phyloP scores from a whole-genome alignment of 2,329 filamentous ascomycete genomes.

The Phialemonium atrogriseum region DNA sequence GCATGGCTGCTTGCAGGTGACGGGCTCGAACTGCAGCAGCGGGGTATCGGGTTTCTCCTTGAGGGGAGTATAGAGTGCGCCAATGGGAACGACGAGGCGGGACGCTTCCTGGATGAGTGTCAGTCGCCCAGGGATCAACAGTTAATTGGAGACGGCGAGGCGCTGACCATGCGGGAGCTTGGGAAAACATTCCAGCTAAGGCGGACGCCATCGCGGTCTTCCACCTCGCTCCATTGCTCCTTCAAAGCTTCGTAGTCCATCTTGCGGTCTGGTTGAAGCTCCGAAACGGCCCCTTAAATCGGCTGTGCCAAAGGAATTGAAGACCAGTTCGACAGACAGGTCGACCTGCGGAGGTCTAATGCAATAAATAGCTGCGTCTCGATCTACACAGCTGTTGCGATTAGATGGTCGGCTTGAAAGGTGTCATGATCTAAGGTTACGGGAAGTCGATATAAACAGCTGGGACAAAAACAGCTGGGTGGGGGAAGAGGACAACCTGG shows the following conservation, averaged over 20 bases:
- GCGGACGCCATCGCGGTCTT: slow-evolving; percentile 91
- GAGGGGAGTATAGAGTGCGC: slow-evolving; percentile 87
- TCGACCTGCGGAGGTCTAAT: too few relatives aligned
- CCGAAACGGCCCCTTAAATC: too few relatives aligned
- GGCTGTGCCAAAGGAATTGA: too few relatives aligned
- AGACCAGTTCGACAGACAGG: too few relatives aligned
- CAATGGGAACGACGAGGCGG: slow-evolving; percentile 89
- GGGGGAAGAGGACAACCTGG: too few relatives aligned
- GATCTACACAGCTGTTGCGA: too few relatives aligned
- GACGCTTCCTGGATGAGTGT: slow-evolving; percentile 67
- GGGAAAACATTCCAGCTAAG: slow-evolving; percentile 99
- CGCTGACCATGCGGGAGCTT: slow-evolving; percentile 83
- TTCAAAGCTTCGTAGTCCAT: slow-evolving; percentile 95
- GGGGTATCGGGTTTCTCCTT: slow-evolving; percentile 91
- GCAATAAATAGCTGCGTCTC: too few relatives aligned
- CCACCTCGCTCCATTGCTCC: slow-evolving; percentile 92
- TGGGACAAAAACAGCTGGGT: too few relatives aligned
- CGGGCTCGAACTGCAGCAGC: slow-evolving; percentile 88
- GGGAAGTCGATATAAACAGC: too few relatives aligned
- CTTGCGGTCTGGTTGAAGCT: too few relatives aligned
- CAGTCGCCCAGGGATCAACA: slow-evolving; percentile 15
- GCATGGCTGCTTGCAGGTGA: slow-evolving; percentile 94
- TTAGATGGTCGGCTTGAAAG: too few relatives aligned
- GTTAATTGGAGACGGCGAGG: slow-evolving; percentile 13
- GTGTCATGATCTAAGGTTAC: too few relatives aligned